Base-by-base conservation (phyloP, 208 protist genomes). In the Lotmaria passim region DNA sequence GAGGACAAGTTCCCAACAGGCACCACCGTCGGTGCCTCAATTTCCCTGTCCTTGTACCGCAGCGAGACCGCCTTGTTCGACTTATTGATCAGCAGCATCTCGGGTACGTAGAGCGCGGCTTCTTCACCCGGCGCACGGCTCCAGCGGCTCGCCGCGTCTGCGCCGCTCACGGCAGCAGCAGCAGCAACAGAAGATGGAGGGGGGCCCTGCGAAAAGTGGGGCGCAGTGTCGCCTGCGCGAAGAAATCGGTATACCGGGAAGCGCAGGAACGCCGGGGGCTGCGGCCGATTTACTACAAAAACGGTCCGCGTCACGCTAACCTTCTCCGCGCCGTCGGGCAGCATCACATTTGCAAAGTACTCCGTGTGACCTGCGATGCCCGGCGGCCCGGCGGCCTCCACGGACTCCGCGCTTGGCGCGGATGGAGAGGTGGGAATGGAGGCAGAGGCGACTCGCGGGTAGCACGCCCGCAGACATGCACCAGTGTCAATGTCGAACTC, bases 401-500 rank as follows among this genome's bases (percentile, higher is more conserved):
- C 47, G n/a, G 39, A 19, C 28, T 34, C 66, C 3, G 46, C 50
- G 1, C n/a, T 31, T 5, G 41, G 17, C 8, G 52, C 6, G 15
- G 33, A 2, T 3, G 19, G n/a, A 7, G 66, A 38, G 21, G 62
- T 56, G 1, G 65, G 41, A 19, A 23, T 33, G n/a, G 60, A 36
- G 39, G 50, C 23, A 8, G 56, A 5, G 23, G 48, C 34, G 30
- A 48, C 19, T 50, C 33, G 24, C 0, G 86, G 84, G 60, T 89
- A 90, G 46, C 50, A 79, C 7, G 83, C 74, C 36, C 89, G 86
- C 46, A 94, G 58, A 56, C 77, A 86, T 23, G 86, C 75, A 5
- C 89, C 86, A 0, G 57, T 85, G 60, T 94, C 89, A 30, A 93
- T 89, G 64, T 93, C 89, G 63, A 94, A 94, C 77, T 94, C 89